Evolutionary conservation across 2,329 filamentous ascomycete genomes (phyloP), one percentile per base, ranked within the genome.

Genomic region (Paecilomyces sp.): DNA sequence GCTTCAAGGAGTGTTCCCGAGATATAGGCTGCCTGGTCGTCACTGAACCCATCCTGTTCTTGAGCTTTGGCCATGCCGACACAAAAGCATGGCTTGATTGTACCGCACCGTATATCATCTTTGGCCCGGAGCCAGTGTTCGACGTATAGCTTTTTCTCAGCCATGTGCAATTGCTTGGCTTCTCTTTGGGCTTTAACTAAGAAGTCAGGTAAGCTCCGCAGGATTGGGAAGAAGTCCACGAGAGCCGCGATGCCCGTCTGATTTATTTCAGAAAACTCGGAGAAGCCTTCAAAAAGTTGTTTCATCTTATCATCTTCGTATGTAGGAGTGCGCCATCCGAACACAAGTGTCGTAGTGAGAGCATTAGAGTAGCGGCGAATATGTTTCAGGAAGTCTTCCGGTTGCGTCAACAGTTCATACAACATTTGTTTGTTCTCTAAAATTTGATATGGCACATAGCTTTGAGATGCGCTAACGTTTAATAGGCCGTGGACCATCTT

Each of bases 371-470:
- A 84, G 31, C 80, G 74, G 11, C 78, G 71, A 18, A 83, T 73
- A 56, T 82, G 77, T 12, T 79, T 67, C 4, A 76, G 57, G 51
- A 80, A 80, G 1, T 72, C 60, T 1, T 76, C 63, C 0, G 81
- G 81, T 8, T 69, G 61, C 0, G 78, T 74, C 2, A 84, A 63
- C n/a, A 85, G 68, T 8, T 80, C 78, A 53, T 72, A 61, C 62
- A 72, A 22, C 81, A 85, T 81, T 55, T 80, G 77, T 64, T 80
- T 82, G 67, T 80, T 82, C 66, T 85, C 83, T 2, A 85, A 72
- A 54, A 80, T 76, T 63, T 85, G 82, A 62, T 84, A 85, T 1
- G 79, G 76, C 2, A 84, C 75, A 59, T 86, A 86, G 9, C 71
- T 70, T 57, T 74, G 76, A 3, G 80, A 75, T 0, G 76, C 73